Evolutionary conservation across 1,284 basidiomycete genomes (phyloP), one percentile per base, ranked within the genome.

Genomic region (Abortiporus biennis): DNA sequence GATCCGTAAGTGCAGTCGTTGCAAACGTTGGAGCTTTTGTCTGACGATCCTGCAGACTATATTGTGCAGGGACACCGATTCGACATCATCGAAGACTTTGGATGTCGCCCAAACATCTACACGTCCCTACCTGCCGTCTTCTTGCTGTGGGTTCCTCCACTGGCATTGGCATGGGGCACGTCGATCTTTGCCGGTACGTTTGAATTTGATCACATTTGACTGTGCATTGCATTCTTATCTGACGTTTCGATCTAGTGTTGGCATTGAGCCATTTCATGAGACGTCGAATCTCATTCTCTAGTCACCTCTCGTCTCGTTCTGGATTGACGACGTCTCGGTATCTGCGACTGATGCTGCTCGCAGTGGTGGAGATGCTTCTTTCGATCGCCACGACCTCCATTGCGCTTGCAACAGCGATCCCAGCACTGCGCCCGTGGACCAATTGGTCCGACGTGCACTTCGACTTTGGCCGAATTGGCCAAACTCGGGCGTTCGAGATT

Each of bases 391-490:
- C 22, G 24, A 16, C 16, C 12, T 19, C 39, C 36, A 44, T 22
- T 13, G 27, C 29, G 3, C 34, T 3, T 4, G n/a, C n/a, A n/a
- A n/a, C n/a, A n/a, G n/a, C n/a, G n/a, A n/a, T n/a, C n/a, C n/a
- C n/a, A n/a, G n/a, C n/a, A n/a, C n/a, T n/a, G n/a, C 37, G 38
- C 13, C 59, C 6, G 13, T 74, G 66, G 55, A 47, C 51, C 4
- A 62, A 58, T 12, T 72, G 69, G 66, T 53, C 43, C 0, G 40
- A 61, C 45, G 52, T 62, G 1, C 74, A 76, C 47, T 54, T 36
- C 11, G 42, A 62, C 36, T 67, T 64, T 46, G 57, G 54, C n/a
- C 49, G 52, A 11, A 47, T 69, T 24, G 42, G 31, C 1, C 57
- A 59, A 29, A 33, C 11, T 24, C 16, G 36, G 13, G 9, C 36